phyloP scores from a whole-genome alignment of 2,329 filamentous ascomycete species.

The Fusarium phyllophilum region DNA sequence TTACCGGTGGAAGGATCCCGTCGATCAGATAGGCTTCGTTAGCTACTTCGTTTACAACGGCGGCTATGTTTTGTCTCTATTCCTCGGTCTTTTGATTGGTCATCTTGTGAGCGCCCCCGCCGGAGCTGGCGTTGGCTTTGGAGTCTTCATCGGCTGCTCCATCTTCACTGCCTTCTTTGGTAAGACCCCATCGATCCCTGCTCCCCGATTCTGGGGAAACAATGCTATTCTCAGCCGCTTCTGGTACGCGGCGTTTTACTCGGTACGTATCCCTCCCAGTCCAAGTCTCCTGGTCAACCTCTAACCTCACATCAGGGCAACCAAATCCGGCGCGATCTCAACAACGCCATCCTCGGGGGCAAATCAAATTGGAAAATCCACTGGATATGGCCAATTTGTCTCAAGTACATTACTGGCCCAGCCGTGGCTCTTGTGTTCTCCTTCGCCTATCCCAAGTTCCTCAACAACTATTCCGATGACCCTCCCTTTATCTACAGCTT shows the following conservation, averaged over 20 bases:
- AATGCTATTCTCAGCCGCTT: constrained; percentile 53
- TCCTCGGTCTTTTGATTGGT: constrained; percentile 59
- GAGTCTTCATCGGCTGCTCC: constrained; percentile 55
- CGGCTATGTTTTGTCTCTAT: constrained; percentile 59
- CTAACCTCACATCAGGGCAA: constrained; percentile 55
- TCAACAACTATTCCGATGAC: constrained; percentile 10
- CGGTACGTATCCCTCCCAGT: constrained; percentile 50
- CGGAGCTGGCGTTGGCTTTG: constrained; percentile 61
- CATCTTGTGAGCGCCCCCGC: constrained; percentile 54
- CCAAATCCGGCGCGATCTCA: constrained; percentile 62
- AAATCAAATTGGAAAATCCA: constrained; percentile 62
- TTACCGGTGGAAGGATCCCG: constrained; percentile 59
- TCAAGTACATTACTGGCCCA: constrained; percentile 57
- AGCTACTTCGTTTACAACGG: constrained; percentile 56
- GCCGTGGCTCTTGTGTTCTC: constrained; percentile 58
- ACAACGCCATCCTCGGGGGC: constrained; percentile 55
- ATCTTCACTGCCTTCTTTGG: constrained; percentile 51
- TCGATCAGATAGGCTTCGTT: constrained; percentile 52
- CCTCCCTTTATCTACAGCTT: constrained; percentile 36
- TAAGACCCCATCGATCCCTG: constrained; percentile 50
- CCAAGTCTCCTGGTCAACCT: rapidly evolving
- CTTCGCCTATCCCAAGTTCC: constrained; percentile 54
- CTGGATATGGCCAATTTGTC: constrained; percentile 54
- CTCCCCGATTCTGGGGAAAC: constrained; percentile 55
- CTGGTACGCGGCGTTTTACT: constrained; percentile 64